Evolutionary conservation across 768 basidiomycete genomes (phyloP), one percentile per base, ranked within the genome.

Genomic region (Tricholoma hemisulphureum): DNA sequence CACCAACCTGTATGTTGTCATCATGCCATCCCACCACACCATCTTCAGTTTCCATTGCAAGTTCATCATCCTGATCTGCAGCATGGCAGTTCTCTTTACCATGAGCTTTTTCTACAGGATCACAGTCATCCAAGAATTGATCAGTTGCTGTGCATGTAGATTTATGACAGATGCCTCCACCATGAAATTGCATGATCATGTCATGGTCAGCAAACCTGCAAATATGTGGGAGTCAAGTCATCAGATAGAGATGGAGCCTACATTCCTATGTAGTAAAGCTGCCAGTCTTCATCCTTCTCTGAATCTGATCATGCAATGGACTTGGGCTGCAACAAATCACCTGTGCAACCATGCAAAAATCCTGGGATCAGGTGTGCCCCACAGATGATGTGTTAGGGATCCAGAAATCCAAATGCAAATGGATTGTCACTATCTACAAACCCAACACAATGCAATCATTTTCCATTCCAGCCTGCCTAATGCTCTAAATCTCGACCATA

Each of bases 381-480:
- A 20, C 34, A n/a, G 32, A 52, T 52, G 21, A 52, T 16, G 4
- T 32, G 11, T 8, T 24, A 14, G 2, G 50, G 50, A 29, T 51
- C 50, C 50, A 51, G 14, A 31, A 51, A 51, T 51, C 29, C 29
- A 14, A 52, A 52, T 34, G 31, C 51, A 7, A 34, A 32, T 24
- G 51, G 51, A 37, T 52, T 20, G 23, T 31, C 11, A 11, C 31
- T 13, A 24, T 32, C 29, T n/a, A 52, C 32, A 52, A 52, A 83
- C 0, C 70, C 71, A 16, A 84, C 37, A 4, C 70, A 64, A 16
- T 73, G 77, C 0, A 81, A 67, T 0, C 66, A 63, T 11, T 67
- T 58, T 0, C 55, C 35, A 1, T 63, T 58, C 54, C 70, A 71
- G 0, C 78, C 74, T 24, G 58, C 64, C 4, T 48, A 37, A 53